A percentile compares a stretch with the other conserved stretches of the same genome.
These are phyloP conservation scores for Penicillium aurantiogriseum DNA, from an alignment of 2,329 filamentous ascomycete genomes.

Conservation along the genomic window DNA sequence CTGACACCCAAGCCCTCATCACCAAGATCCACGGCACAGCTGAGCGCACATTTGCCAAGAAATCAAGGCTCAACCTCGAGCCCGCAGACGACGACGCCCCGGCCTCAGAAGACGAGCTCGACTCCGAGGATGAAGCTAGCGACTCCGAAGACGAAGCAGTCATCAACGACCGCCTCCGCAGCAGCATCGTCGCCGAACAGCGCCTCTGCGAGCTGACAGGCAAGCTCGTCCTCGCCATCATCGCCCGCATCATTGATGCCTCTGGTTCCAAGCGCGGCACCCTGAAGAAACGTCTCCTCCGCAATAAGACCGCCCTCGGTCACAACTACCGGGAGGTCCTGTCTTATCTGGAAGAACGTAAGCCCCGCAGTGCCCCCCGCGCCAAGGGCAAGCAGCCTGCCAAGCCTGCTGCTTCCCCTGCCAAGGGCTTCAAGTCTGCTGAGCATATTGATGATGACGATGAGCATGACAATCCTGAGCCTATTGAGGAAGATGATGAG, in stretches of 20 bases:
- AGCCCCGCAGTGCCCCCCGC: slow-evolving; percentile 36
- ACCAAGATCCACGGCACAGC: slow-evolving; percentile 73
- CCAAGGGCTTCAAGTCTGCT: slow-evolving; percentile 35
- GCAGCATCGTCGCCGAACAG: slow-evolving; percentile 75
- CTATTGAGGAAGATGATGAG: slow-evolving; percentile 43
- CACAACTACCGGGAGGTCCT: slow-evolving; percentile 83
- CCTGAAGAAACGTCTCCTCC: slow-evolving; percentile 68
- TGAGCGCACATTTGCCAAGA: slow-evolving; percentile 76
- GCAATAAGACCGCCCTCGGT: slow-evolving; percentile 79
- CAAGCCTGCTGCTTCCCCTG: slow-evolving; percentile 15
- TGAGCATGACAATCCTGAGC: slow-evolving; percentile 33
- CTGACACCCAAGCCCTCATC: slow-evolving; percentile 63
- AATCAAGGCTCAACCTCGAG: slow-evolving; percentile 48
- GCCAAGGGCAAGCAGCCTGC: slow-evolving; percentile 38
- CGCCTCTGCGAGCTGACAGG: slow-evolving; percentile 80
- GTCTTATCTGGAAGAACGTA: slow-evolving; percentile 71
- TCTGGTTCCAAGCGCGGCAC: slow-evolving; percentile 59
- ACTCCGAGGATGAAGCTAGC: slow-evolving; percentile 39
- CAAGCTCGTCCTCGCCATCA: slow-evolving; percentile 78
- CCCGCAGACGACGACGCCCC: slow-evolving; percentile 69
- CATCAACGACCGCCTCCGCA: slow-evolving; percentile 56
- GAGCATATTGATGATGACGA: slow-evolving; percentile 47
- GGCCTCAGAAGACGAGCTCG: slow-evolving; percentile 61
- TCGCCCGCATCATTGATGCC: slow-evolving; percentile 71
- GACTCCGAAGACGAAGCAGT: slow-evolving; percentile 38